These are phyloP conservation scores for Mytilinidion resinicola DNA, from an alignment of 495 filamentous ascomycete species.

Conservation along the genomic window DNA sequence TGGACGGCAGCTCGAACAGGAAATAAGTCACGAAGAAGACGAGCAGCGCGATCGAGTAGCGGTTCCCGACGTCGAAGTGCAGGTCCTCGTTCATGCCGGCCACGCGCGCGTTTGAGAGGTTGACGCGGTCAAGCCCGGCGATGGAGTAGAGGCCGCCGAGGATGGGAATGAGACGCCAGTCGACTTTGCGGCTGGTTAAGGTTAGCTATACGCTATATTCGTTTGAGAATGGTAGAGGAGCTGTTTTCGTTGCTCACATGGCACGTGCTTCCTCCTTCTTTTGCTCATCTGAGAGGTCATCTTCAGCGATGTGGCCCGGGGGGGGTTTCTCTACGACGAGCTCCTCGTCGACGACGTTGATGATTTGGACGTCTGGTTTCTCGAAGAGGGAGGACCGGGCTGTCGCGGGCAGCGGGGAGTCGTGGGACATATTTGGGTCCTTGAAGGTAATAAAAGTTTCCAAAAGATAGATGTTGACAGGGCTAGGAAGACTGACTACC, in stretches of 20 bases:
- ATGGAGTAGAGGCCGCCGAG: slow-evolving; percentile 22
- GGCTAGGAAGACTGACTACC: too few species aligned
- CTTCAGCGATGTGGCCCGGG: neutral
- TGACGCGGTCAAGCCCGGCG: slow-evolving; percentile 18
- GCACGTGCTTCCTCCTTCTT: slow-evolving; percentile 15
- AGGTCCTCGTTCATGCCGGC: slow-evolving; percentile 26
- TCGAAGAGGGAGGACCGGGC: too few species aligned
- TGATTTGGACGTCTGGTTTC: too few species aligned
- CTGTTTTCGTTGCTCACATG: neutral
- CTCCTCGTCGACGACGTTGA: slow-evolving; percentile 10
- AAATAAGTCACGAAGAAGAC: slow-evolving; percentile 28
- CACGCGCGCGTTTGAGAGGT: slow-evolving; percentile 22
- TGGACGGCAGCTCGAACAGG: slow-evolving; percentile 22
- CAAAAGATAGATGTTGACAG: too few species aligned
- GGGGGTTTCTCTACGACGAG: slow-evolving; percentile 7
- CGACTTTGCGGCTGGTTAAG: neutral
- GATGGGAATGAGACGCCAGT: slow-evolving; percentile 22
- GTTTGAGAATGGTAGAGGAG: neutral
- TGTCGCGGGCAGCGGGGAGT: too few species aligned
- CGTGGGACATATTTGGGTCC: too few species aligned
- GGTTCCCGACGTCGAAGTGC: slow-evolving; percentile 16
- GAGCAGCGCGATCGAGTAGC: slow-evolving; percentile 18
- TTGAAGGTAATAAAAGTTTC: too few species aligned
- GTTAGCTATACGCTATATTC: neutral
- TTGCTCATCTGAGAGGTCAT: slow-evolving; percentile 16